These are phyloP conservation scores for Erigeron philadelphicus DNA, from an alignment of 140 eudicot genomes.

Conservation along the genomic window DNA sequence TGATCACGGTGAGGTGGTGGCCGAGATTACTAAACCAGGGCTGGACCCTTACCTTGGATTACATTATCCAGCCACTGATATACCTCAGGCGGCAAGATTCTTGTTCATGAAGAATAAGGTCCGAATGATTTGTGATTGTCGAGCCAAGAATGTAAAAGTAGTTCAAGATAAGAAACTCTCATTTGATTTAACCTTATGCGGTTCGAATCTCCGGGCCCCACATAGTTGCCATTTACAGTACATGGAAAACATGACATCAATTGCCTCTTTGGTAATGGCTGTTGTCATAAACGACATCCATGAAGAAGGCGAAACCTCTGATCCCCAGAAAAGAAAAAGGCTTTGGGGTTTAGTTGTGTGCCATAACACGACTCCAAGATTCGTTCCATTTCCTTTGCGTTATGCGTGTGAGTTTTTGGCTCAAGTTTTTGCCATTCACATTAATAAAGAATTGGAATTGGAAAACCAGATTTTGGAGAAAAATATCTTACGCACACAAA, in stretches of 20 bases:
- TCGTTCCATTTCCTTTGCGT: constrained; percentile 85
- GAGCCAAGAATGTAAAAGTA: constrained; percentile 65
- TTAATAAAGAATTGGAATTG: constrained; percentile 76
- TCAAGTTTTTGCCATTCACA: constrained; percentile 89
- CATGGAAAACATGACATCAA: constrained; percentile 96
- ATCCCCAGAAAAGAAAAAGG: constrained; percentile 60
- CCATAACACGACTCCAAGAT: constrained; percentile 83
- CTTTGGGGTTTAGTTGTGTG: constrained; percentile 97
- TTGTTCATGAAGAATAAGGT: constrained; percentile 93
- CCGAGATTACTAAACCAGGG: constrained; percentile 90
- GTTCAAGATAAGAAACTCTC: constrained; percentile 73
- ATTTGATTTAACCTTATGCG: constrained; percentile 73
- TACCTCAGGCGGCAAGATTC: constrained; percentile 95
- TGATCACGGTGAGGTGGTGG: constrained; percentile 88
- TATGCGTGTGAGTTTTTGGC: constrained; percentile 94
- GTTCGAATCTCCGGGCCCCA: constrained; percentile 93
- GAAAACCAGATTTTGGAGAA: constrained; percentile 80
- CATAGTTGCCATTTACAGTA: constrained; percentile 87
- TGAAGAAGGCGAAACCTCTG: constrained; percentile 47
- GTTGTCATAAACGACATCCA: constrained; percentile 78
- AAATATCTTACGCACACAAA: constrained; percentile 78
- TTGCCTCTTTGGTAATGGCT: constrained; percentile 87
- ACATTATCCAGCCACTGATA: constrained; percentile 94
- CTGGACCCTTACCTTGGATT: constrained; percentile 84
- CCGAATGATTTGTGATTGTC: constrained; percentile 87